Evolutionary conservation across 495 filamentous ascomycete genomes (phyloP), one percentile per base, ranked within the genome.

Genomic region (Talaromyces adpressus): DNA sequence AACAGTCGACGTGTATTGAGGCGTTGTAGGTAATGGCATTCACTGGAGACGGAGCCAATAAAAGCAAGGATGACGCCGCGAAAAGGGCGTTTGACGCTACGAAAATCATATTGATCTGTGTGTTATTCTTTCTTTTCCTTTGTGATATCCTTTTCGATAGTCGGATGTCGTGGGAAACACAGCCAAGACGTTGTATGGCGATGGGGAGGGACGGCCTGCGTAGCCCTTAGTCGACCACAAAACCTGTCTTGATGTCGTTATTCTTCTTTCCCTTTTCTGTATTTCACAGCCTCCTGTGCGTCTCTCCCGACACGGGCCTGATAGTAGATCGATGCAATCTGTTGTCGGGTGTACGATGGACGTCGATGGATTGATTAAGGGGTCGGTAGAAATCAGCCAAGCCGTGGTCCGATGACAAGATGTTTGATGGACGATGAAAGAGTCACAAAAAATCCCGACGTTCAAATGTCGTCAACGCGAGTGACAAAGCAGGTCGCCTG

Each of bases 171-270:
- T 16, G 36, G 3, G 56, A 41, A 52, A 63, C 59, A 45, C 25
- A 22, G 62, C 36, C 62, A 64, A 29, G 54, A 34, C 12, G 41
- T 36, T 49, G 32, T 45, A 61, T 47, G 56, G 65, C 54, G 51
- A 57, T 45, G 20, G 16, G 36, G 65, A 74, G 78, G 73, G 71
- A 81, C 78, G 78, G 72, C 78, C 78, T 32, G 78, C 78, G 78
- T 78, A 72, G 72, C 73, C 78, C 74, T 77, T 69, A 56, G 39
- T 25, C 39, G 47, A 30, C 27, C 12, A 36, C 56, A 58, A 12
- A 4, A 25, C 27, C 11, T 16, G 14, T 58, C 34, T 61, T 41
- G 18, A 23, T 45, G 1, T 8, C 5, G 59, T 47, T 29, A 41
- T 49, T 45, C 25, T n/a, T 20, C 14, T 14, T 45, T 8, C 25